phyloP scores from a whole-genome alignment of 2,329 filamentous ascomycete genomes.

The Verticillium nonalfalfae region DNA sequence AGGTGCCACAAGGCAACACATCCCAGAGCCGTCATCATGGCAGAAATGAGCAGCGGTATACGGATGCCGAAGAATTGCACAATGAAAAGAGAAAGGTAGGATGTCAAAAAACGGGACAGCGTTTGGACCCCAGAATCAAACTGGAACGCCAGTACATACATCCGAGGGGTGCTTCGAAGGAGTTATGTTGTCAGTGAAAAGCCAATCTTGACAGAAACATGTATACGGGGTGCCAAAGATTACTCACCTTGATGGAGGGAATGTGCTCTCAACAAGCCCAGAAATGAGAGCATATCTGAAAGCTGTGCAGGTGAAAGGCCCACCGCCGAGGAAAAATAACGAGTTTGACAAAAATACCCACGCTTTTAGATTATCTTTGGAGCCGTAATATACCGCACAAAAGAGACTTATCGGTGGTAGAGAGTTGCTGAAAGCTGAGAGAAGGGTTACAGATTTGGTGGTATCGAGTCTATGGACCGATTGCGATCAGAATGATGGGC shows the following conservation, averaged over 20 bases:
- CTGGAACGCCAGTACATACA: not conserved
- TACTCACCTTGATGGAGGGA: not conserved
- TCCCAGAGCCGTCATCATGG: not conserved
- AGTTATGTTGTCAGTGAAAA: not conserved
- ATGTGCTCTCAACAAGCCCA: not conserved
- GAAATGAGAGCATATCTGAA: not conserved
- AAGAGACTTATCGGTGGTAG: not conserved
- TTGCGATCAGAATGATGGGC: not conserved
- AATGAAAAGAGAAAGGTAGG: not conserved
- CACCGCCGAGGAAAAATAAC: not conserved
- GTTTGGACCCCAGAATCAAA: not conserved
- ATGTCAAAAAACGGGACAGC: not conserved
- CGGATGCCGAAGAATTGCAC: not conserved
- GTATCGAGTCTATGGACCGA: not conserved
- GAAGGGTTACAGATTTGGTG: not conserved
- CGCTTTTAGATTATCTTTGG: not conserved
- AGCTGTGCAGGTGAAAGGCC: not conserved
- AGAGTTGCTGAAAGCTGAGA: not conserved
- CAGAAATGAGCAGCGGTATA: not conserved
- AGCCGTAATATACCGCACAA: not conserved
- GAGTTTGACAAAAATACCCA: not conserved
- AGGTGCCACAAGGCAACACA: not conserved
- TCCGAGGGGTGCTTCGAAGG: not conserved
- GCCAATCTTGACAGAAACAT: not conserved
- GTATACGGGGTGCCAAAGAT: not conserved